Conservation (phyloP, 2,329 filamentous ascomycete species). For the Fusarium scirpi region DNA sequence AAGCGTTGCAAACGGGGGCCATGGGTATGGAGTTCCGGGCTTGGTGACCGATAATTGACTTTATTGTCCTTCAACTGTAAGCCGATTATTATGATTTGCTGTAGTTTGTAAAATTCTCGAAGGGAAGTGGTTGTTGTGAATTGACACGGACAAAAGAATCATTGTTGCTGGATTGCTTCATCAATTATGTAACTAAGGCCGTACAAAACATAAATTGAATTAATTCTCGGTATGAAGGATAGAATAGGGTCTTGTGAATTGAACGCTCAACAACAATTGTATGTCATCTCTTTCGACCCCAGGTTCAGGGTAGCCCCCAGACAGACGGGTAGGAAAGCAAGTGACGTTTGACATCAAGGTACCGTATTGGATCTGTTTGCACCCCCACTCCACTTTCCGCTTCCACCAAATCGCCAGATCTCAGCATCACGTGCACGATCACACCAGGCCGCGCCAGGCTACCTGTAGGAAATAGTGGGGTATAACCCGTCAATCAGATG, state of each 20-base stretch:
- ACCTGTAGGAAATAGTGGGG: conserved; percentile 27
- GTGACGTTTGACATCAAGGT: conserved; percentile 47
- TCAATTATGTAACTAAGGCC: too few relatives aligned
- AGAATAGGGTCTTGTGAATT: background rate
- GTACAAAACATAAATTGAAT: background rate
- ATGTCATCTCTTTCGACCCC: conserved; percentile 11
- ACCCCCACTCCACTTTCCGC: conserved; percentile 28
- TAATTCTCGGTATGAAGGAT: background rate
- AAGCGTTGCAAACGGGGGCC: background rate
- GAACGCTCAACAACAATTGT: background rate
- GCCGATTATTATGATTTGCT: background rate
- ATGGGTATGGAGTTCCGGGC: background rate
- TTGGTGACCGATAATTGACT: background rate
- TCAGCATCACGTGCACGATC: conserved; percentile 42
- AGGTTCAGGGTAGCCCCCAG: conserved; percentile 39
- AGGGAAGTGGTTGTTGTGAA: background rate
- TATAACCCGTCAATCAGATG: conserved; percentile 33
- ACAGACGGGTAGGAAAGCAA: background rate
- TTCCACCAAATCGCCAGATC: conserved; percentile 35
- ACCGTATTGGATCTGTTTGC: conserved; percentile 23
- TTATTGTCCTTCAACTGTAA: background rate
- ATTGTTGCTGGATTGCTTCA: background rate
- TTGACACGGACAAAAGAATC: background rate
- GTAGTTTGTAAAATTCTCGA: background rate
- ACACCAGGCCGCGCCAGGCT: conserved; percentile 33